These are phyloP conservation scores for Phytophthora fragariae DNA, from an alignment of 352 stramenopile species.

Conservation along the genomic window DNA sequence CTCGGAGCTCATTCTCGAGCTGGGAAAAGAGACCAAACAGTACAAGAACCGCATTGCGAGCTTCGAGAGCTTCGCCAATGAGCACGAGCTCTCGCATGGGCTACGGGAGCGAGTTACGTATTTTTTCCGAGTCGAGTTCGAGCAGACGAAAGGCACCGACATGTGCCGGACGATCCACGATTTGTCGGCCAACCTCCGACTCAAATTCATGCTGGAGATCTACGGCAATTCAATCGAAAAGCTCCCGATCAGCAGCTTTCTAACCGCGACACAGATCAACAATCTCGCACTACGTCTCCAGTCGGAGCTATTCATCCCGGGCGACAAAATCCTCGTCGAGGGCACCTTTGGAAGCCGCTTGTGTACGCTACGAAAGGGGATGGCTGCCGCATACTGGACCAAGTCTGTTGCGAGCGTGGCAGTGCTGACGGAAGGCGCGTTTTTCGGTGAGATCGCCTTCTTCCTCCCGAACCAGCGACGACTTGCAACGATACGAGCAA, in stretches of 20 bases:
- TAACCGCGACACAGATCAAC: slow-evolving; percentile 53
- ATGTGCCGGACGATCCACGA: slow-evolving; percentile 65
- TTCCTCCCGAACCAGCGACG: slow-evolving; percentile 64
- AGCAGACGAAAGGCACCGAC: slow-evolving; percentile 59
- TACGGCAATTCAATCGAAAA: slow-evolving; percentile 54
- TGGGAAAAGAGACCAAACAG: slow-evolving; percentile 70
- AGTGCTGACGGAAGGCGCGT: slow-evolving; percentile 14
- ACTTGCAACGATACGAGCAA: slow-evolving; percentile 65
- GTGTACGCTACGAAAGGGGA: slow-evolving; percentile 61
- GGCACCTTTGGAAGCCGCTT: slow-evolving; percentile 53
- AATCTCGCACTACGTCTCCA: slow-evolving; percentile 55
- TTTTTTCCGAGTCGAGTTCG: slow-evolving; percentile 67
- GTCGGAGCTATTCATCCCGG: slow-evolving; percentile 52
- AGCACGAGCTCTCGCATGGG: slow-evolving; percentile 55
- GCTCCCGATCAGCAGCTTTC: slow-evolving; percentile 52
- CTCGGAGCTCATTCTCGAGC: slow-evolving; percentile 71
- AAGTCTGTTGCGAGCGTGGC: slow-evolving; percentile 21
- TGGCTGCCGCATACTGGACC: slow-evolving; percentile 50
- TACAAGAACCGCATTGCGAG: slow-evolving; percentile 62
- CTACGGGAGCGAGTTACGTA: slow-evolving; percentile 58
- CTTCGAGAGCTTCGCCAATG: slow-evolving; percentile 71
- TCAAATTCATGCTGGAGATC: slow-evolving; percentile 70
- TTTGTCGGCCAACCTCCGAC: slow-evolving; percentile 60
- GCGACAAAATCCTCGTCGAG: slow-evolving; percentile 19
- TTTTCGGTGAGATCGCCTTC: slow-evolving; percentile 71